Conservation (phyloP, 2,329 filamentous ascomycete species). For the Exophiala sideris region DNA sequence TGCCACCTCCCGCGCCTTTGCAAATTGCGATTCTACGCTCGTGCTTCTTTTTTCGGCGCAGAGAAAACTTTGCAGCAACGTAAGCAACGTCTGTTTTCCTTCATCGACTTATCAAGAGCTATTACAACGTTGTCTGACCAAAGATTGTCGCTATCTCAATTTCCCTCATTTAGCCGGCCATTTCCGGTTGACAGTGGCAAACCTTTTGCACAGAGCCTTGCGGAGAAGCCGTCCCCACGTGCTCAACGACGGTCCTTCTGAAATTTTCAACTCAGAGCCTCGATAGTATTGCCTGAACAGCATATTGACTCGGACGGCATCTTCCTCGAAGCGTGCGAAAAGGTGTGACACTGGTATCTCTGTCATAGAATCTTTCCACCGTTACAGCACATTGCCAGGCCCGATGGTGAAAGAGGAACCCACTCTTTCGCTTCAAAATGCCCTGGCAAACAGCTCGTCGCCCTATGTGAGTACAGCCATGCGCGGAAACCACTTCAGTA, state of each 20-base stretch:
- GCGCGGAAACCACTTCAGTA: neutral
- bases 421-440: conserved; percentile 22
- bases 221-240: conserved; percentile 4
- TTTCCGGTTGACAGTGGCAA: conserved; percentile 18
- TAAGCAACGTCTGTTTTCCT: neutral
- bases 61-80: conserved; percentile 11
- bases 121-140: too few relatives aligned
- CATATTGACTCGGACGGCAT: neutral
- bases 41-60: conserved; percentile 2
- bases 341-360: neutral
- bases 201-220: conserved; percentile 19
- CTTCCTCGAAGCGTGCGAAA: neutral
- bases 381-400: neutral
- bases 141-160: neutral
- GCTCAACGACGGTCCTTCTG: neutral
- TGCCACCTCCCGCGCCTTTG: conserved; percentile 3
- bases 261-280: conserved; percentile 2
- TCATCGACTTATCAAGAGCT: neutral
- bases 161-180: conserved; percentile 9
- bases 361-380: neutral
- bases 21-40: neutral
- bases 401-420: conserved; percentile 17
- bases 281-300: neutral
- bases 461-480: conserved; percentile 56
- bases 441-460: conserved; percentile 48